Evolutionary conservation across 1,284 basidiomycete genomes (phyloP), one percentile per base, ranked within the genome.

Genomic region (Pisolithus thermaeus): DNA sequence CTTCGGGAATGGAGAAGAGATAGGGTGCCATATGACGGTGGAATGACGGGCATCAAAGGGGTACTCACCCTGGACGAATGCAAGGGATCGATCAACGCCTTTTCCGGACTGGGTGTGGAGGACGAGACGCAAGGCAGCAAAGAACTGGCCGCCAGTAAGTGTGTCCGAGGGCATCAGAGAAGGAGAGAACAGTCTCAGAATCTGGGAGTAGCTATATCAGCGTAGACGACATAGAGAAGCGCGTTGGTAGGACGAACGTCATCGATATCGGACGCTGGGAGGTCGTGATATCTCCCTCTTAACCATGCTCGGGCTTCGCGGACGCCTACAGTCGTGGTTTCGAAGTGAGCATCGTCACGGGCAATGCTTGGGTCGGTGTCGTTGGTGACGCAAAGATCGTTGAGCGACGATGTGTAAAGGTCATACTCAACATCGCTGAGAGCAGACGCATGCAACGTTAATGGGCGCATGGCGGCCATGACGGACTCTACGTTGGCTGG

Each of bases 261-360:
- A 65, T 90, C 87, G 42, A 90, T 77, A 43, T 73, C 73, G n/a
- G 68, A 58, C 1, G 74, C 71, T 9, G 73, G 60, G 3, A 86
- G 61, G 58, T 77, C 69, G 7, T 77, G 68, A 61, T 85, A 88
- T 55, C 85, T 73, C 12, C 87, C 87, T 41, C 83, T 70, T 52
- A 90, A 68, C 87, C 87, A 90, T 8, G 84, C 87, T 37, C 87
- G 71, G 4, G 75, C 80, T 62, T 89, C 87, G 35, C 86, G 76
- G 20, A 80, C 74, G 43, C 79, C 76, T 28, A 87, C 68, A 7
- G 63, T 58, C 51, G 77, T 71, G 36, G 66, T 63, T 53, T 83
- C 81, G 59, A 78, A 81, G 59, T 74, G 74, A 1, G 65, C 66
- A 61, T 80, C 79, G 56, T 75, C 70, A 38, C 67, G 59, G 46